These are phyloP conservation scores for Pilobolus umbonatus DNA, from an alignment of 192 early-diverging fungal genomes.

Conservation along the genomic window DNA sequence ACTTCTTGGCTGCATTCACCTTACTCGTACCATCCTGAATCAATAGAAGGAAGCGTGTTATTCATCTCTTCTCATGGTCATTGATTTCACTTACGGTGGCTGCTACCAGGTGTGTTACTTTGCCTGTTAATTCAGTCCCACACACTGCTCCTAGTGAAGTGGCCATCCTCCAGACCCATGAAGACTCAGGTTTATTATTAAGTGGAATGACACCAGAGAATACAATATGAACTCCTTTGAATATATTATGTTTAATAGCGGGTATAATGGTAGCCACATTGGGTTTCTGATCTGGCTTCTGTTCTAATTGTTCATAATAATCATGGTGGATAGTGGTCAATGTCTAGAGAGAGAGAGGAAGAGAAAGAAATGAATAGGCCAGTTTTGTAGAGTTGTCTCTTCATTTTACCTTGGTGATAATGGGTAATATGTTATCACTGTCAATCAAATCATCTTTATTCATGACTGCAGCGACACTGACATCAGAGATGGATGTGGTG, in stretches of 20 bases:
- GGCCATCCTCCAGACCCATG: slow-evolving; percentile 81
- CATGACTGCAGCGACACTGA: neutral
- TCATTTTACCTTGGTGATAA: slow-evolving; percentile 24
- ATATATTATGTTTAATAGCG: slow-evolving; percentile 52
- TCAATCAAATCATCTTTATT: neutral
- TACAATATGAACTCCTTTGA: slow-evolving; percentile 65
- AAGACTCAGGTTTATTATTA: slow-evolving; percentile 41
- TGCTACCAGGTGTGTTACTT: slow-evolving; percentile 87
- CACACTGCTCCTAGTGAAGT: slow-evolving; percentile 81
- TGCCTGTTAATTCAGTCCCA: slow-evolving; percentile 49
- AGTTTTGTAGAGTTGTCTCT: no score
- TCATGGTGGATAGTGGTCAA: slow-evolving; percentile 58
- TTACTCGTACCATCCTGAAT: slow-evolving; percentile 69
- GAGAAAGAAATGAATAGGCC: no score
- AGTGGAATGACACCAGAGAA: slow-evolving; percentile 84
- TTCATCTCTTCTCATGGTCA: neutral
- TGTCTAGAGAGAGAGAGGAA: no score
- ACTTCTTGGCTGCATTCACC: slow-evolving; percentile 58
- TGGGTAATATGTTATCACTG: neutral
- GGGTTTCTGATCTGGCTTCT: neutral
- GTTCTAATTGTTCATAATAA: slow-evolving; percentile 61
- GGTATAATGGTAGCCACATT: slow-evolving; percentile 55
- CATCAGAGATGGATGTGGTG: neutral
- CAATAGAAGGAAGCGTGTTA: neutral
- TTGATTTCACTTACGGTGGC: slow-evolving; percentile 53